Base-by-base conservation (phyloP, 2,329 filamentous ascomycete species). In the Calonectria montana region DNA sequence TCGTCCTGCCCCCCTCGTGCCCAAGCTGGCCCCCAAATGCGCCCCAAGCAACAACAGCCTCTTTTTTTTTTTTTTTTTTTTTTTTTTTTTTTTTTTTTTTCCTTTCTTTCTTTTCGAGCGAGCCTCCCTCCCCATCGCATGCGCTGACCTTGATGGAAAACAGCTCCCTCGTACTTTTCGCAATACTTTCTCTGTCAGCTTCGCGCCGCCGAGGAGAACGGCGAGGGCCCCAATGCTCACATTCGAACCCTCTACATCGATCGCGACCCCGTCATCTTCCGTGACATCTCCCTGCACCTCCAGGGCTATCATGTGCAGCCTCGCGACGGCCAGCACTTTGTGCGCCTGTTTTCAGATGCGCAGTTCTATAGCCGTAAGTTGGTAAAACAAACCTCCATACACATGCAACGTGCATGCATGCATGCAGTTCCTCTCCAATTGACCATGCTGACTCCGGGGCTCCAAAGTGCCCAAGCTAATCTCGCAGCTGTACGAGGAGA, bases 141-240 rank as follows among this genome's bases (percentile, higher is more conserved):
- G 27, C 37, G 48, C 73, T 76, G 64, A 76, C 73, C 57, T 15
- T 62, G 53, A 31, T 41, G 43, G 67, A 41, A 25, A 68, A 35
- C 63, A 97, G 96, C 95, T 80, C 96, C 96, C 70, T 98, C 96
- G 62, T 98, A 98, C 83, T 98, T 98, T 85, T 97, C 96, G 23
- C 93, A 95, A 77, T 98, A 97, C 86, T 98, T 98, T 83, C 89
- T 92, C 77, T 94, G 94, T 78, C 96, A 98, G 84, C 84, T 98
- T 47, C 89, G 90, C 69, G 85, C 87, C 76, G 92, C 89, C 61
- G 88, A 91, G 71, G 87, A 89, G 57, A 88, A 88, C 68, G 89
- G 89, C 70, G 88, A 91, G 67, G 88, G 90, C 67, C 70, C 84
- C 6, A 82, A 80, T 45, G 75, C 79, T 6, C 83, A 84, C 57